phyloP scores from a whole-genome alignment of 805 yeast genomes.

The Candida nanaspora region DNA sequence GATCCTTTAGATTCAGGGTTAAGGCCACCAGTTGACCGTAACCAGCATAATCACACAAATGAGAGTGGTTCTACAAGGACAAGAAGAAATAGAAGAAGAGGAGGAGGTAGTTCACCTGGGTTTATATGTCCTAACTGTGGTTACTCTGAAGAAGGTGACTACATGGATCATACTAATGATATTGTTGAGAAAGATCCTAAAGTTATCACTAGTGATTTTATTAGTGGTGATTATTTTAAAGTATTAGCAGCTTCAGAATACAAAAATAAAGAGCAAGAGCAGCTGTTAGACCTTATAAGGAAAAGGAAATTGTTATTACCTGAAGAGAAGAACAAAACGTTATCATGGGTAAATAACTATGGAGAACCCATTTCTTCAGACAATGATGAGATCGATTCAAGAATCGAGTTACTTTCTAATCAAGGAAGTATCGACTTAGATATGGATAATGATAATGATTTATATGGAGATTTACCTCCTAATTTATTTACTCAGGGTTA shows the following conservation, averaged over 20 bases:
- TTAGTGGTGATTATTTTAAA: constrained; percentile 1
- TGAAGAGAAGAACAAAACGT: constrained; percentile 6
- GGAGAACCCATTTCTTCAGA: too few species aligned
- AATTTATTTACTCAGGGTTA: constrained; percentile 77
- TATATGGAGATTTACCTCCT: constrained; percentile 13
- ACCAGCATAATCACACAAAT: neutral
- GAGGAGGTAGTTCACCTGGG: constrained; percentile 7
- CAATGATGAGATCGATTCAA: neutral
- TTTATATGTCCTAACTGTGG: constrained; percentile 23
- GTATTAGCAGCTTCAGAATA: constrained; percentile 1
- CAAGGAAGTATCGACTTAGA: constrained; percentile 1
- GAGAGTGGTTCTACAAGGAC: too few species aligned
- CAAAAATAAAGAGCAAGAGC: neutral
- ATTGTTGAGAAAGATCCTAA: constrained; percentile 1
- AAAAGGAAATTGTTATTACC: constrained; percentile 6
- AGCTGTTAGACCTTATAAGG: neutral
- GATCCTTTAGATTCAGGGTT: too few species aligned
- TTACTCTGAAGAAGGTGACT: constrained; percentile 1
- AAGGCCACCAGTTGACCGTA: neutral
- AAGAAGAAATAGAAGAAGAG: constrained; percentile 4
- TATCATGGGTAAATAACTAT: neutral
- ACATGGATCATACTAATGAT: neutral
- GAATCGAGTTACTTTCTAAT: neutral
- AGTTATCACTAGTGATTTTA: constrained; percentile 2
- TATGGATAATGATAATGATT: constrained; percentile 2